phyloP scores from a whole-genome alignment of 257 asterid genomes.

The Nicotiana benthamiana region DNA sequence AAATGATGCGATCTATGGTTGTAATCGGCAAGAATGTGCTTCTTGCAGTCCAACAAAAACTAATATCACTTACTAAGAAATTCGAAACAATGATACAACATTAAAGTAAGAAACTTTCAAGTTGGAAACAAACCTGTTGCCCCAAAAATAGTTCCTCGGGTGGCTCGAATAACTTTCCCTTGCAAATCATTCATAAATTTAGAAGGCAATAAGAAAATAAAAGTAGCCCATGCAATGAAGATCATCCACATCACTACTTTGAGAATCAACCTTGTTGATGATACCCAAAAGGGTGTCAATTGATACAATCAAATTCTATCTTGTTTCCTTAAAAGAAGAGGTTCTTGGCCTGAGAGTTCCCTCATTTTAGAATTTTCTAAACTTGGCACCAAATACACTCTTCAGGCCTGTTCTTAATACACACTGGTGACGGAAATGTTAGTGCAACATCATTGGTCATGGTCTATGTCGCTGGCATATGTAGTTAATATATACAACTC shows the following conservation, averaged over 20 bases:
- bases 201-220: conserved; percentile 43
- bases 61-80: too few species aligned
- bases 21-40: conserved; percentile 37
- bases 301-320: conserved; percentile 12
- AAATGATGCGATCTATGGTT: too few species aligned
- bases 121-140: conserved; percentile 33
- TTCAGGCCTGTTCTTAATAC: too few species aligned
- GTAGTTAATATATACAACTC: too few species aligned
- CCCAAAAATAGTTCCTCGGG: conserved; percentile 36
- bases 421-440: too few species aligned
- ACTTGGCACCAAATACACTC: not conserved
- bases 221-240: conserved; percentile 55
- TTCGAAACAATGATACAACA: not conserved
- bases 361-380: conserved; percentile 27
- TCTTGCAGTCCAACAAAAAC: conserved; percentile 32
- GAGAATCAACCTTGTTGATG: conserved; percentile 46
- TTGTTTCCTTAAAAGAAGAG: conserved; percentile 40
- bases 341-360: conserved; percentile 29
- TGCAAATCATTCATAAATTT: conserved; percentile 1
- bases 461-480: too few species aligned
- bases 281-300: conserved; percentile 18
- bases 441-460: too few species aligned
- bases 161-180: conserved; percentile 9
- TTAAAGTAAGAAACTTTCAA: not conserved
- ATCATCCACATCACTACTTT: conserved; percentile 43